These are phyloP conservation scores for Irpex sp. DNA, from an alignment of 1,284 basidiomycete genomes.

Conservation along the genomic window DNA sequence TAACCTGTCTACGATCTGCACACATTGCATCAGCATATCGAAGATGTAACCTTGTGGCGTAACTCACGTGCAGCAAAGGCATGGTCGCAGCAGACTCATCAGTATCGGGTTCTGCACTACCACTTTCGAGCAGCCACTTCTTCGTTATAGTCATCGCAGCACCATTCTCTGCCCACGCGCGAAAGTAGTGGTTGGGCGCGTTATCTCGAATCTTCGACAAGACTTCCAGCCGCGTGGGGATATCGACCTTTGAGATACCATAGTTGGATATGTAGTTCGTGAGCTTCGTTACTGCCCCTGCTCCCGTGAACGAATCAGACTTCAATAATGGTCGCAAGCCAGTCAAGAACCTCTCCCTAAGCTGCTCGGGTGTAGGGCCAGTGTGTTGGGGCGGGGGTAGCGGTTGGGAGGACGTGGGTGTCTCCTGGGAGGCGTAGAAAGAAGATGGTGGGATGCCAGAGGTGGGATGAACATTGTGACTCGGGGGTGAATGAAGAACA, in stretches of 20 bases:
- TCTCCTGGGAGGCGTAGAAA: conserved; percentile 29
- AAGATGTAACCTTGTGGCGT: not conserved
- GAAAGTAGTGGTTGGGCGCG: conserved; percentile 79
- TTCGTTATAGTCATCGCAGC: conserved; percentile 70
- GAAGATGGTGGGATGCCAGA: conserved; percentile 33
- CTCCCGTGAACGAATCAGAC: conserved; percentile 60
- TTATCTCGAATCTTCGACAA: conserved; percentile 75
- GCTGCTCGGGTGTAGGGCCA: conserved; percentile 25
- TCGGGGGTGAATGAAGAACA: conserved; percentile 52
- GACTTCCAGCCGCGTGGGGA: conserved; percentile 58
- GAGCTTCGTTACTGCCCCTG: conserved; percentile 57
- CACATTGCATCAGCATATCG: not conserved
- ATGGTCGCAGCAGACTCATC: conserved; percentile 60
- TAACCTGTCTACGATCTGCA: conserved; percentile 75
- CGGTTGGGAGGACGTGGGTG: conserved; percentile 17
- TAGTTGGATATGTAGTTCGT: conserved; percentile 53
- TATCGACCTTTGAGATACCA: conserved; percentile 60
- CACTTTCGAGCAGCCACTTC: conserved; percentile 73
- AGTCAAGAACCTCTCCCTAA: conserved; percentile 45
- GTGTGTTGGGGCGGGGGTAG: conserved; percentile 19
- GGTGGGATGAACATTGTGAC: conserved; percentile 27
- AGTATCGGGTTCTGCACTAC: conserved; percentile 41
- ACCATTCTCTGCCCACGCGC: conserved; percentile 73
- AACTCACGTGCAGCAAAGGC: conserved; percentile 77
- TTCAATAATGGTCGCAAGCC: conserved; percentile 51